Conservation (phyloP, 2,329 filamentous ascomycete species). For the Hypoxylon sp. region DNA sequence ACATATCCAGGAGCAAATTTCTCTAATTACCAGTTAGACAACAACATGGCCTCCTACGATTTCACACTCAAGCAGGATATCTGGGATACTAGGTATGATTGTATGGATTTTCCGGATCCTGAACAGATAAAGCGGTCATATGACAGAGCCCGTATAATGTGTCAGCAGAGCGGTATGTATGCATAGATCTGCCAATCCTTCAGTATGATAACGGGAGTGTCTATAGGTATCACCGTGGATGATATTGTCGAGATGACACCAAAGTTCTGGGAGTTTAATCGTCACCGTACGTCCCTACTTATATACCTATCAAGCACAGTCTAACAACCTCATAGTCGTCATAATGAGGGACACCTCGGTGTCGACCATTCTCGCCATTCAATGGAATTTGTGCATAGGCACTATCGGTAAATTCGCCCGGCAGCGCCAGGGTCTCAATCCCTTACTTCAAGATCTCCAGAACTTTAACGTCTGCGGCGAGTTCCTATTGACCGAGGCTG, state of each 20-base stretch:
- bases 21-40: background rate
- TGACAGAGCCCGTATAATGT: constrained; percentile 37
- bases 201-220: background rate
- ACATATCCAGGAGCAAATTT: background rate
- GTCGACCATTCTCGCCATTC: constrained; percentile 50
- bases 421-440: constrained; percentile 41
- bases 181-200: background rate
- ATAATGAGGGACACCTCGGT: constrained; percentile 43
- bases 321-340: constrained; percentile 24
- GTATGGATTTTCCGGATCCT: constrained; percentile 36
- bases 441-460: constrained; percentile 37
- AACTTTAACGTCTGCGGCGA: constrained; percentile 51
- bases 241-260: constrained; percentile 46
- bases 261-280: constrained; percentile 50
- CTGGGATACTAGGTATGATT: constrained; percentile 29
- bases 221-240: constrained; percentile 37
- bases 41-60: constrained; percentile 22
- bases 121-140: constrained; percentile 34
- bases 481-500: constrained; percentile 59
- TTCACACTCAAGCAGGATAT: constrained; percentile 28
- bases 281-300: constrained; percentile 40
- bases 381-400: constrained; percentile 54
- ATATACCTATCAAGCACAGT: background rate
- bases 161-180: constrained; percentile 35
- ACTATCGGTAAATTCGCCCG: constrained; percentile 43